These are phyloP conservation scores for Ambrosia trifida DNA, from an alignment of 129 eudicot genomes.

Conservation along the genomic window DNA sequence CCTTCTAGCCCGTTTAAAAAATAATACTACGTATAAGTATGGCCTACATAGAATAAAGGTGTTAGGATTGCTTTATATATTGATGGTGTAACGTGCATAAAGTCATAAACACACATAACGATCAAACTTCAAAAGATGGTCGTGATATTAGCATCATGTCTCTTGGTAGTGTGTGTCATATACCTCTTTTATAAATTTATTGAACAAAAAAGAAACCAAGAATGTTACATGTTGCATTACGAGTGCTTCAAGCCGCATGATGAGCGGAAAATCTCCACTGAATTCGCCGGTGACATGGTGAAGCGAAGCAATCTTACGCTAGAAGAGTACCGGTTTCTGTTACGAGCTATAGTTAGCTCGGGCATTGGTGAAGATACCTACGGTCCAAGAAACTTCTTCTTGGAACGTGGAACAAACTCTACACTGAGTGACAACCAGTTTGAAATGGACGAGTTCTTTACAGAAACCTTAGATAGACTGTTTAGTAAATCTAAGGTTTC, in stretches of 20 bases:
- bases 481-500: conserved; percentile 33
- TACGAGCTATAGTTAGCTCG: conserved; percentile 47
- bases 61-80: conserved; percentile 1
- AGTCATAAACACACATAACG: conserved; percentile 4
- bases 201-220: conserved; percentile 22
- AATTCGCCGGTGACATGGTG: conserved; percentile 35
- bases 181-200: conserved; percentile 25
- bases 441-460: conserved; percentile 51
- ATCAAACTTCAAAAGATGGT: conserved; percentile 27
- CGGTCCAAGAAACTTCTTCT: conserved; percentile 44
- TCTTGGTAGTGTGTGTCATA: conserved; percentile 16
- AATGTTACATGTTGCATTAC: conserved; percentile 47
- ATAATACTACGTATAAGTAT: not conserved
- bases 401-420: conserved; percentile 35
- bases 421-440: conserved; percentile 19
- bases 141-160: conserved; percentile 20
- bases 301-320: conserved; percentile 35
- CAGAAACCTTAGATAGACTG: conserved; percentile 37
- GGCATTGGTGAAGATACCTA: conserved; percentile 55
- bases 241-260: conserved; percentile 55
- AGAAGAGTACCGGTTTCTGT: conserved; percentile 37
- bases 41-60: not conserved
- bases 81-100: conserved; percentile 11
- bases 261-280: conserved; percentile 39
- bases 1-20: not conserved